Evolutionary conservation across 2,329 filamentous ascomycete genomes (phyloP).

Genomic region (Colletotrichum cuscutae): DNA sequence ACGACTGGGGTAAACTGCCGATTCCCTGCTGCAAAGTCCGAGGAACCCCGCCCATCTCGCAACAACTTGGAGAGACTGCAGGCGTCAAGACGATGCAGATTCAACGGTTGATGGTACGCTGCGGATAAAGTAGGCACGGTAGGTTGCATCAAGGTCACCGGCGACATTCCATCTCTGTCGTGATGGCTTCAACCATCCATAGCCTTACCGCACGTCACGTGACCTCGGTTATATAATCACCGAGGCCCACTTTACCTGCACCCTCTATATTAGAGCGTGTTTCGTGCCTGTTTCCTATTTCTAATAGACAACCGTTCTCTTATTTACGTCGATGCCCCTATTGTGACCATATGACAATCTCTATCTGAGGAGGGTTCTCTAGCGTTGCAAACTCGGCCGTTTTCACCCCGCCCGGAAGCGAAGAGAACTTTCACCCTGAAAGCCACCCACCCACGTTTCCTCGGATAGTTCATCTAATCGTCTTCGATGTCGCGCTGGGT

Average conservation of each 20-base stretch:
- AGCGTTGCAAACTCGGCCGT: slow-evolving; percentile 7
- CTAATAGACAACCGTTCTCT: too few relatives aligned
- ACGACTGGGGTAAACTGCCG: slow-evolving; percentile 24
- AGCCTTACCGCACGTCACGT: too few relatives aligned
- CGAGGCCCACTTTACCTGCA: too few relatives aligned
- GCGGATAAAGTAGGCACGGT: not conserved
- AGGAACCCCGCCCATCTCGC: not conserved
- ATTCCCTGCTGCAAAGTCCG: slow-evolving; percentile 12
- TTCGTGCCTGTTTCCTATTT: too few relatives aligned
- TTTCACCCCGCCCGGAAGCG: not conserved
- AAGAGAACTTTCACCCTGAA: not conserved
- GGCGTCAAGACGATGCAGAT: not conserved
- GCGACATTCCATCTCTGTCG: not conserved
- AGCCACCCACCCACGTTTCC: not conserved
- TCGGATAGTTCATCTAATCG: not conserved
- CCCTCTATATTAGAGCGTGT: too few relatives aligned
- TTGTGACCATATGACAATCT: too few relatives aligned
- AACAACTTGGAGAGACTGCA: not conserved
- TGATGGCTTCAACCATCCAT: too few relatives aligned
- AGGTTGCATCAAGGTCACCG: not conserved
- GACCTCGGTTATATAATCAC: too few relatives aligned
- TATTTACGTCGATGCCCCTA: too few relatives aligned
- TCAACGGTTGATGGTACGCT: not conserved
- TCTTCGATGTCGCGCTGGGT: not conserved
- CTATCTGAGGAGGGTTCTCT: not conserved